Evolutionary conservation across 2,329 filamentous ascomycete species (phyloP).

Genomic region (Hansfordia pulvinata): DNA sequence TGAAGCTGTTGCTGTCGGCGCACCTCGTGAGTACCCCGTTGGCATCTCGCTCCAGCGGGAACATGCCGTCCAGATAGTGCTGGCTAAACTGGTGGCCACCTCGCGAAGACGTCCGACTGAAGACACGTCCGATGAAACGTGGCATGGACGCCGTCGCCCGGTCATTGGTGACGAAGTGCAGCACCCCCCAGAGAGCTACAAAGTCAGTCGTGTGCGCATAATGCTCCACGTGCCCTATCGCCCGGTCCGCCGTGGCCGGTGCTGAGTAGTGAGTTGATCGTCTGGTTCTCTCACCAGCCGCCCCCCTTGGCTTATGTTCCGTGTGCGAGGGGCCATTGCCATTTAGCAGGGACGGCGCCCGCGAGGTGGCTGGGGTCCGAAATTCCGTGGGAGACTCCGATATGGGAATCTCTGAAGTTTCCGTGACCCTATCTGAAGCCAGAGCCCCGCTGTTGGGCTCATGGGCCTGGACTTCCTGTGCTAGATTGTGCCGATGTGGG

Average conservation of each 20-base stretch:
- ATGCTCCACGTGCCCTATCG: constrained; percentile 64
- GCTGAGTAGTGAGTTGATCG: too few species aligned
- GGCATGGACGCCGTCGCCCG: constrained; percentile 32
- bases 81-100: constrained; percentile 47
- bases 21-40: constrained; percentile 23
- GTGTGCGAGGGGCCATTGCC: constrained; percentile 3
- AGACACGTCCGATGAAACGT: constrained; percentile 48
- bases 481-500: constrained; percentile 39
- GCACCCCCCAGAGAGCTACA: constrained; percentile 59
- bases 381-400: constrained; percentile 15
- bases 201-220: constrained; percentile 66
- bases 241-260: constrained; percentile 25
- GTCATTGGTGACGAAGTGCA: constrained; percentile 47
- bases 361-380: constrained; percentile 3
- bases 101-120: constrained; percentile 32
- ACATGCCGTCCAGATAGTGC: constrained; percentile 50
- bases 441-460: constrained; percentile 16
- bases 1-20: constrained; percentile 40
- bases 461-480: constrained; percentile 24
- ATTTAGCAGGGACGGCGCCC: background rate
- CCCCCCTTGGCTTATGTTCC: too few species aligned
- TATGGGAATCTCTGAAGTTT: constrained; percentile 20
- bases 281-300: too few species aligned
- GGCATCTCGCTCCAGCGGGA: constrained; percentile 31
- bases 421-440: constrained; percentile 16